phyloP scores from a whole-genome alignment of 2,329 filamentous ascomycete genomes.

The Exophiala viscosa region DNA sequence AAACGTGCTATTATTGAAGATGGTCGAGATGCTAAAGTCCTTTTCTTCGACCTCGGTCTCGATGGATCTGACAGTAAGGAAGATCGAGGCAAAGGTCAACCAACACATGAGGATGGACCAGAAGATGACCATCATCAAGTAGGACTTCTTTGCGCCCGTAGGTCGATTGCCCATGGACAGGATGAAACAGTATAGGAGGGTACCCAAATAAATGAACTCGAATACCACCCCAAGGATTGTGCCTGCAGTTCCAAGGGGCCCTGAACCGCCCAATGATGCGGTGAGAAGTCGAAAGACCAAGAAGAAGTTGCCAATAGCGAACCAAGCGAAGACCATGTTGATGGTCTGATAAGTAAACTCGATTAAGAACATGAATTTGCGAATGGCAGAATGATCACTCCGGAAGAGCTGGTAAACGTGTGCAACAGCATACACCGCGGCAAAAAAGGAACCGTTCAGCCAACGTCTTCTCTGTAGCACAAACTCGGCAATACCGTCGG shows the following conservation, averaged over 20 bases:
- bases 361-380: constrained; percentile 84
- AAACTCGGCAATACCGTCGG: constrained; percentile 87
- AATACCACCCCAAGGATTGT: constrained; percentile 83
- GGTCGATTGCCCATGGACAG: constrained; percentile 91
- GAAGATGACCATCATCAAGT: constrained; percentile 97
- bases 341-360: constrained; percentile 92
- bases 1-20: constrained; percentile 87
- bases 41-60: constrained; percentile 62
- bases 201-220: constrained; percentile 92
- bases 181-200: constrained; percentile 90
- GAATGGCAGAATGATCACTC: constrained; percentile 79
- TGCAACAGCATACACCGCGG: constrained; percentile 87
- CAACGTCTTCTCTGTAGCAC: constrained; percentile 96
- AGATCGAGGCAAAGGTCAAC: constrained; percentile 90
- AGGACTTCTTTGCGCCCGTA: constrained; percentile 87
- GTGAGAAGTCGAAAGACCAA: constrained; percentile 97
- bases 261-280: constrained; percentile 67
- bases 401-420: constrained; percentile 97
- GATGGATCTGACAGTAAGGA: constrained; percentile 85
- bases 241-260: constrained; percentile 72
- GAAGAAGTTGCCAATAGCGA: constrained; percentile 98
- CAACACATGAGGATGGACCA: constrained; percentile 96
- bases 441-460: constrained; percentile 98
- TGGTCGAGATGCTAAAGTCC: constrained; percentile 64
- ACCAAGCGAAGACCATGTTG: constrained; percentile 99